Evolutionary conservation across 495 filamentous ascomycete genomes (phyloP).

Genomic region (Glonium stellatum): DNA sequence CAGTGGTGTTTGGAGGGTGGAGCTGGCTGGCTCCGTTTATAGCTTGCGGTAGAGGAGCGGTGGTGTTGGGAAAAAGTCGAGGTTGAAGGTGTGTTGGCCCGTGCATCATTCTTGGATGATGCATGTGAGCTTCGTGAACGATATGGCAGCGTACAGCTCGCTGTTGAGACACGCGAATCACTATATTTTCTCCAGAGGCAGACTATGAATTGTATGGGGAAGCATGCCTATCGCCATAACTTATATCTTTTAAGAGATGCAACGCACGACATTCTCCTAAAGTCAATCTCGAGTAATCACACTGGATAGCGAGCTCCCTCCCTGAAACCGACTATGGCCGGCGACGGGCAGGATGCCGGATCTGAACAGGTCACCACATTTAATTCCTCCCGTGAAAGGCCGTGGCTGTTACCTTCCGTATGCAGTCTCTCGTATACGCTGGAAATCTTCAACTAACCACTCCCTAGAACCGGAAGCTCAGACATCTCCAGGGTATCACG

Average conservation of each 20-base stretch:
- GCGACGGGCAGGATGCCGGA: slow-evolving; percentile 10
- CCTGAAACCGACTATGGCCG: slow-evolving; percentile 18
- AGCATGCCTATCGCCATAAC: background rate
- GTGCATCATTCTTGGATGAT: background rate
- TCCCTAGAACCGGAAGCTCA: slow-evolving; percentile 71
- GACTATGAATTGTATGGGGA: slow-evolving; percentile 1
- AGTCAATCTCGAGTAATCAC: background rate
- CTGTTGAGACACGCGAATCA: background rate
- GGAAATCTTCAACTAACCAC: background rate
- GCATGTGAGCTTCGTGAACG: background rate
- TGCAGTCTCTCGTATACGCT: slow-evolving; percentile 15
- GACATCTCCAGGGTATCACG: slow-evolving; percentile 81
- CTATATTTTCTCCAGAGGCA: background rate
- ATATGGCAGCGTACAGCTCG: too few species aligned
- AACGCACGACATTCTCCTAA: background rate
- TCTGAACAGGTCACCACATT: background rate
- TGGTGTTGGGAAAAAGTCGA: background rate
- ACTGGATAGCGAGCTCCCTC: background rate
- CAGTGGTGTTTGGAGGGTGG: background rate
- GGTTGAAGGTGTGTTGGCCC: background rate
- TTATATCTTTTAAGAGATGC: background rate
- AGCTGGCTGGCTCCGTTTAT: background rate
- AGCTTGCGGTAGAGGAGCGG: background rate
- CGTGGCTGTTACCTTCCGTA: slow-evolving; percentile 48
- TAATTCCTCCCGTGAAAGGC: slow-evolving; percentile 38